These are phyloP conservation scores for Ceratocystis albifundus DNA, from an alignment of 2,329 filamentous ascomycete species.

Conservation along the genomic window DNA sequence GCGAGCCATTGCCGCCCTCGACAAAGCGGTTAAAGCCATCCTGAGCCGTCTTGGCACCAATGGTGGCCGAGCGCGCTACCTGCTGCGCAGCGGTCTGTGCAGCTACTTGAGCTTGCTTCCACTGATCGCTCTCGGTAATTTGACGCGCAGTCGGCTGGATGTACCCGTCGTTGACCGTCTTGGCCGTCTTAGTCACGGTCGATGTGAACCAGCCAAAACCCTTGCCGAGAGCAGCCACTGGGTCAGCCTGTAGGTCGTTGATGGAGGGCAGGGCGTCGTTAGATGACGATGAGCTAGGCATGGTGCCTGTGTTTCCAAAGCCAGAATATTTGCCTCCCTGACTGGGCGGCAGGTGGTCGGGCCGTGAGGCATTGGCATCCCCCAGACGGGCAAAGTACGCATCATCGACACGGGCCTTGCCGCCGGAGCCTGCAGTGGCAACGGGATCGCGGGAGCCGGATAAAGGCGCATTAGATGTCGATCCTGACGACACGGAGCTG, in stretches of 20 bases:
- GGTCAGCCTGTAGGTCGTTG: conserved; percentile 87
- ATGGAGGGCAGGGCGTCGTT: conserved; percentile 47
- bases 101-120: conserved; percentile 38
- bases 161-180: conserved; percentile 80
- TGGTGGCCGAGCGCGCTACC: conserved; percentile 53
- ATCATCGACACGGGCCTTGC: conserved; percentile 60
- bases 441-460: conserved; percentile 23
- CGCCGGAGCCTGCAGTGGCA: conserved; percentile 26
- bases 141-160: conserved; percentile 75
- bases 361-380: conserved; percentile 64
- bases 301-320: conserved; percentile 80
- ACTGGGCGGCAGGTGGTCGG: conserved; percentile 64
- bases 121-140: conserved; percentile 71
- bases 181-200: conserved; percentile 79
- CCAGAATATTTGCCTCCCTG: conserved; percentile 89
- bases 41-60: conserved; percentile 62
- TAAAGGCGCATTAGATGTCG: conserved; percentile 27
- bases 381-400: conserved; percentile 82
- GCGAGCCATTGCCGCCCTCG: conserved; percentile 49
- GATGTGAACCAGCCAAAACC: conserved; percentile 90
- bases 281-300: conserved; percentile 40
- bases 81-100: conserved; percentile 52
- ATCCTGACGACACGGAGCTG: conserved; percentile 28
- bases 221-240: conserved; percentile 75
- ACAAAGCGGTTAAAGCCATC: conserved; percentile 79